Base-by-base conservation (phyloP, 208 protist species). In the Phytomonas sp. region DNA sequence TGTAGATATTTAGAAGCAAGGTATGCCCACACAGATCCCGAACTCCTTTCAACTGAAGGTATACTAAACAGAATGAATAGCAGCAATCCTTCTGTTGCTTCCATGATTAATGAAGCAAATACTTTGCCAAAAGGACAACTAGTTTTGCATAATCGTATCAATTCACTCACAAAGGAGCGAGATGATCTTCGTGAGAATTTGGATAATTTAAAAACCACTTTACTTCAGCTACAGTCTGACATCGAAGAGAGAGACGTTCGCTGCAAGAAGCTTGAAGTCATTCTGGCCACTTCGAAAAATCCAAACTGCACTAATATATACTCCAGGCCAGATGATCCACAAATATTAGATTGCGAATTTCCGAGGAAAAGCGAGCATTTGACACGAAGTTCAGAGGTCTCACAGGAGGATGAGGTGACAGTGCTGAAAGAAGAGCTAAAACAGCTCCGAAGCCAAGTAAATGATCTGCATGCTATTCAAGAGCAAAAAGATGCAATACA, bases 261-360 rank as follows among this genome's bases (percentile, higher is more conserved):
- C 56, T 79, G 78, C 56, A 81, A 85, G 36, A 83, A 91, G 46
- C 43, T 85, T 60, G 82, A 91, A 66, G 71, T 83, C 0, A 63
- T 73, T 60, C 32, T 91, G 5, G 72, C 74, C 20, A 67, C 80
- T 34, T 33, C 71, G 6, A 70, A 69, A 56, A 83, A 83, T 40
- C 56, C 75, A 56, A 66, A 23, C 31, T 29, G 15, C 26, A 36
- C n/a, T n/a, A 59, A 13, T 13, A 65, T 46, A 7, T 17, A 65
- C 1, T 46, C 20, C 20, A 65, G 36, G 23, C 33, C 20, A 40
- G 46, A 23, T 56, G 23, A 23, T 56, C 46, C 9, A 56, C 20
- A 26, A 26, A 23, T 26, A 56, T 56, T 26, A 56, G 46, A 56
- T 56, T 56, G 23, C 20, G 46, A 23, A 26, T 23, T 56, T 26